Evolutionary conservation across 1,139 yeast species (phyloP).

Genomic region (Debaryomycetaceae sp.): DNA sequence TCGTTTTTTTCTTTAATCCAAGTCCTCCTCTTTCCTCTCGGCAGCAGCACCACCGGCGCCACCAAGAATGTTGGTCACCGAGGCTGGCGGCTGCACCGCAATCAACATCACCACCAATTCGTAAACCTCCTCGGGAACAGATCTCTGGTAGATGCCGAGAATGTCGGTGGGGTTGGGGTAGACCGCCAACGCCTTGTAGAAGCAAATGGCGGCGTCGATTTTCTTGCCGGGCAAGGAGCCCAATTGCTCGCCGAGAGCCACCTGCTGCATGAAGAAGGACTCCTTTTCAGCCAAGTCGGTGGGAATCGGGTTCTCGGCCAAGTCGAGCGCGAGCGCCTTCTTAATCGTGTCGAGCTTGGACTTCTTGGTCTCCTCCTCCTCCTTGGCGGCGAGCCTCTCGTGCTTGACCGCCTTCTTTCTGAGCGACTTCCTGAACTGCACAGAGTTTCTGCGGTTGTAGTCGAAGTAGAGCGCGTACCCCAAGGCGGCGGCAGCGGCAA

Average conservation of each 20-base stretch:
- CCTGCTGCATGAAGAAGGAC: constrained; percentile 74
- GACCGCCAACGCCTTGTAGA: constrained; percentile 91
- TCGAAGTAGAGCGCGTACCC: constrained; percentile 90
- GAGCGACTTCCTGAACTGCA: constrained; percentile 75
- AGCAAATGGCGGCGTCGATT: constrained; percentile 78
- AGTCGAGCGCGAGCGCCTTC: constrained; percentile 57
- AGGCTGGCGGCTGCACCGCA: constrained; percentile 83
- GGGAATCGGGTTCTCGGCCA: constrained; percentile 73
- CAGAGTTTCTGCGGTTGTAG: constrained; percentile 79
- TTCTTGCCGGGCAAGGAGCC: constrained; percentile 55
- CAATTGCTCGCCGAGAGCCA: constrained; percentile 77
- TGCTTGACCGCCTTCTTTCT: constrained; percentile 60
- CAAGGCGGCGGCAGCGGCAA: constrained; percentile 51
- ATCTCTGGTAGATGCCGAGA: constrained; percentile 82
- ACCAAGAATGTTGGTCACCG: constrained; percentile 66
- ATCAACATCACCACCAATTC: constrained; percentile 84
- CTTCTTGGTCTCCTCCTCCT: constrained; percentile 56
- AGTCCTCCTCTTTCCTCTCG: constrained; percentile 27
- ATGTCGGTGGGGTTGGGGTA: constrained; percentile 95
- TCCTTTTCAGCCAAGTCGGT: constrained; percentile 67
- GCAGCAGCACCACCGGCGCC: constrained; percentile 11
- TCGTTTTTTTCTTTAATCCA: constrained; percentile 23
- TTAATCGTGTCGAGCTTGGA: constrained; percentile 59
- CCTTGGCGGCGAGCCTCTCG: constrained; percentile 51
- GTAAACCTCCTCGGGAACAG: constrained; percentile 76